phyloP scores from a whole-genome alignment of 495 filamentous ascomycete species.

The Aspergillus wentii region DNA sequence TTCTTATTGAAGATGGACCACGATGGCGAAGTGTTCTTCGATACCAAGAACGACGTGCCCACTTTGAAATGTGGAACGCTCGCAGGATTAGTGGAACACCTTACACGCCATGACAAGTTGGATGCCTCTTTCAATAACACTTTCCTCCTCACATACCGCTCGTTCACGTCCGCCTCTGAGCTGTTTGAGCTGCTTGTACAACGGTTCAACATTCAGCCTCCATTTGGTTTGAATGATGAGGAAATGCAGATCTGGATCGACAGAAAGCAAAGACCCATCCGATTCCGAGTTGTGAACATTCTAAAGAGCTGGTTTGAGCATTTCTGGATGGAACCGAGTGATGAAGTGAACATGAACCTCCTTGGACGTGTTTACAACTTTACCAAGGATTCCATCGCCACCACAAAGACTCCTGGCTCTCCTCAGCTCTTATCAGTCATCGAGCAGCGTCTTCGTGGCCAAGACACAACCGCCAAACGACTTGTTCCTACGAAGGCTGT shows the following conservation, averaged over 20 bases:
- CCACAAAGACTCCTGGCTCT: conserved; percentile 85
- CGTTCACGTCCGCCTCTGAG: conserved; percentile 85
- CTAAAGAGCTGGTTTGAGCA: conserved; percentile 97
- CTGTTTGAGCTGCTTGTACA: conserved; percentile 89
- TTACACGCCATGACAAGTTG: conserved; percentile 91
- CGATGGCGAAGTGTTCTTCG: conserved; percentile 86
- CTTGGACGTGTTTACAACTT: conserved; percentile 86
- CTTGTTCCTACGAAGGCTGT: conserved; percentile 79
- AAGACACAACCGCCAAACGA: conserved; percentile 80
- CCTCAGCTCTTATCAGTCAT: conserved; percentile 73
- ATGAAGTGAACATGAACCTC: conserved; percentile 75
- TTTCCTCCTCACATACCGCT: conserved; percentile 93
- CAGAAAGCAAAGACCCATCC: conserved; percentile 89
- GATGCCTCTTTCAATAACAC: conserved; percentile 97
- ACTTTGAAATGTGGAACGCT: conserved; percentile 84
- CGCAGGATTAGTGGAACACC: conserved; percentile 86
- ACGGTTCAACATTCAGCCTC: conserved; percentile 88
- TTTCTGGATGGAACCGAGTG: conserved; percentile 95
- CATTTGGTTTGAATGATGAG: conserved; percentile 66
- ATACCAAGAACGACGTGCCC: conserved; percentile 67
- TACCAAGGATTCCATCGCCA: conserved; percentile 85
- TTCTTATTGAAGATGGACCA: conserved; percentile 86
- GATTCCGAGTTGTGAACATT: conserved; percentile 95
- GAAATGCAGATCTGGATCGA: conserved; percentile 89
- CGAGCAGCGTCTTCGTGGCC: conserved; percentile 80